Evolutionary conservation across 257 asterid species (phyloP), one percentile per base, ranked within the genome.

Genomic region (Vinca minor): DNA sequence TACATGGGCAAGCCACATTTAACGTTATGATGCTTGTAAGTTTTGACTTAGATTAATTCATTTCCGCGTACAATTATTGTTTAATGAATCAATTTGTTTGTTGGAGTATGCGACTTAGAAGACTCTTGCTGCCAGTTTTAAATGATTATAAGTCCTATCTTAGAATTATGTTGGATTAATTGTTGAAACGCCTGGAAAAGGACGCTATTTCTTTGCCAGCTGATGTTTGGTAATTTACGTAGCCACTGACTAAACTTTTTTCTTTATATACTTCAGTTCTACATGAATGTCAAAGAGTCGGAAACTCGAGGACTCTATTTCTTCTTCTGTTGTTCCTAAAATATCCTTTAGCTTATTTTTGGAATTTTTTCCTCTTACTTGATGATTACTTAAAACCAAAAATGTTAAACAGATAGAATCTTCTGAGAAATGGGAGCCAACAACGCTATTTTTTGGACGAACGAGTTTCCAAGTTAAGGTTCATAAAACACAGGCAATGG

Each of bases 381-480:
- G 61, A 5, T 59, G 59, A 38, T 18, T 38, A 36, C 55, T 6
- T 8, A n/a, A n/a, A n/a, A n/a, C 69, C 28, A 7, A 26, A 12
- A 52, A 66, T 67, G 50, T 69, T 67, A 60, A 69, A 74, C 94
- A 89, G 95, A 71, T 85, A 29, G 92, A 81, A 70, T 67, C 95
- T 60, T 77, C 94, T 67, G 97, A 92, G 82, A 81, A 81, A 58
- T 93, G 97, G 97, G 97, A 87, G 82, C 85, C 76, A 8, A 78
- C 91, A 50, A 89, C 85, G 50, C 57, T 93, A 48, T 61, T 71
- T 71, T 71, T 93, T 79, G 75, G 84, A 69, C 79, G 86, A 60
- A 82, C 91, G 36, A 85, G 91, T 67, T 89, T 82, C 83, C 95
- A 81, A 80, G 88, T 89, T 66, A 84, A 80, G 79, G 89, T 85